Percentiles rank a stretch among this genome's conserved stretches.
phyloP scores from a whole-genome alignment of 2,329 filamentous ascomycete species.

The Alternaria consortialis region DNA sequence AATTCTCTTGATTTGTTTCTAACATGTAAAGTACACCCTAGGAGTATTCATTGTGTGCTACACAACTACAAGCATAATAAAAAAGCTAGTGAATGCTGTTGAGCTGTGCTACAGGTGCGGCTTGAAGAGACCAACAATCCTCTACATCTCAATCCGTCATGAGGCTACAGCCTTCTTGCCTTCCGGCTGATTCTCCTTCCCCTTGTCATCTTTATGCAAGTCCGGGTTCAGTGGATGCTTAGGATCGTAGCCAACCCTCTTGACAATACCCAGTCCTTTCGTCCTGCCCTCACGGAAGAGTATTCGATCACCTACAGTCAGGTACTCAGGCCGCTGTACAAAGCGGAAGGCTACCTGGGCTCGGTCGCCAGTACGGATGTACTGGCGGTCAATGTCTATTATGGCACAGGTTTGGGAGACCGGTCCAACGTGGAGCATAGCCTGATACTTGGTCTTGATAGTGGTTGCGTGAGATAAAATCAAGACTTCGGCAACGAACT shows the following conservation, averaged over 20 bases:
- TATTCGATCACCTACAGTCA: conserved; percentile 86
- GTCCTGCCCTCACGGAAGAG: conserved; percentile 94
- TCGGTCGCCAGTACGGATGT: conserved; percentile 93
- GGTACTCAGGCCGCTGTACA: conserved; percentile 90
- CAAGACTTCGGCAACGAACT: conserved; percentile 76
- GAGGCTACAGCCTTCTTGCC: neutral
- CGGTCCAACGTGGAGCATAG: conserved; percentile 96
- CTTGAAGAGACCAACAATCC: too few relatives aligned
- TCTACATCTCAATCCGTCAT: neutral
- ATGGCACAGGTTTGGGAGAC: conserved; percentile 96
- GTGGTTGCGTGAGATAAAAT: conserved; percentile 96
- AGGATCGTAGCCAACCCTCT: conserved; percentile 86
- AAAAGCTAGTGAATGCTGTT: too few relatives aligned
- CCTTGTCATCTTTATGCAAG: conserved; percentile 33
- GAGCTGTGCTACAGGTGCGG: too few relatives aligned
- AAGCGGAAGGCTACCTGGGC: conserved; percentile 94
- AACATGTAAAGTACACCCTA: too few relatives aligned
- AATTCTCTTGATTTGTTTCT: too few relatives aligned
- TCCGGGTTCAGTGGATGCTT: conserved; percentile 55
- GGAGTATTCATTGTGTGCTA: too few relatives aligned
- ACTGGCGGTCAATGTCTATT: conserved; percentile 95
- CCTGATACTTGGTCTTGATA: conserved; percentile 96
- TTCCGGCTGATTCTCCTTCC: conserved; percentile 11
- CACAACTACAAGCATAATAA: too few relatives aligned
- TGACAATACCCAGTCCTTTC: conserved; percentile 94